A percentile compares a stretch with the other conserved stretches of the same genome.
These are phyloP conservation scores for Cubamyces lactineus DNA, from an alignment of 768 basidiomycete species.

Conservation along the genomic window DNA sequence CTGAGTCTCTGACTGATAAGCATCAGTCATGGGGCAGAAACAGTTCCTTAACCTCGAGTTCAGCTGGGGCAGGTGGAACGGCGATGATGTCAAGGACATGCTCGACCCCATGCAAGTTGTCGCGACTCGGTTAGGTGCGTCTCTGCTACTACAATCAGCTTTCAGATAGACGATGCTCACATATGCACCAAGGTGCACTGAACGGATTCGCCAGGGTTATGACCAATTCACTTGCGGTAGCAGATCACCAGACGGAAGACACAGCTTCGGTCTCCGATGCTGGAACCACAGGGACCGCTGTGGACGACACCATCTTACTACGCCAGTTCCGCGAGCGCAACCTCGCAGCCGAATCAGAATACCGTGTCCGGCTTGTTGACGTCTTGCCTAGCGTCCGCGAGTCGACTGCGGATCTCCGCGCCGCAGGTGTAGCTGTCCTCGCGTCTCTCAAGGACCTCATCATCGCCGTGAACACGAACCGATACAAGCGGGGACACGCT, in stretches of 20 bases:
- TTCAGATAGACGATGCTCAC: not conserved
- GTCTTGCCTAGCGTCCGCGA: slow-evolving; percentile 40
- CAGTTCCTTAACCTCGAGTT: slow-evolving; percentile 47
- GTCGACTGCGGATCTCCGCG: slow-evolving; percentile 40
- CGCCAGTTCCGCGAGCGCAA: slow-evolving; percentile 37
- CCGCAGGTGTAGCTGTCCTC: slow-evolving; percentile 35
- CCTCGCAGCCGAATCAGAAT: slow-evolving; percentile 32
- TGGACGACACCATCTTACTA: slow-evolving; percentile 42
- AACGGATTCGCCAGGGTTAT: slow-evolving; percentile 38
- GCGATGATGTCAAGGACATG: slow-evolving; percentile 44
- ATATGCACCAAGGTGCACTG: slow-evolving; percentile 36
- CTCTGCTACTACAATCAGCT: not conserved
- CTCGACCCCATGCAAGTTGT: slow-evolving; percentile 40
- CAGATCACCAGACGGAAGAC: slow-evolving; percentile 5
- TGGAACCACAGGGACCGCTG: slow-evolving; percentile 12
- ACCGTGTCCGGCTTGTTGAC: slow-evolving; percentile 38
- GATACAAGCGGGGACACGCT: slow-evolving; percentile 34
- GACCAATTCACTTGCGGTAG: slow-evolving; percentile 15
- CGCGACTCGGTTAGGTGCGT: slow-evolving; percentile 42
- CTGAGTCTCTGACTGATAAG: not conserved
- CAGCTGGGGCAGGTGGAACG: slow-evolving; percentile 49
- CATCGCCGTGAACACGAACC: slow-evolving; percentile 39
- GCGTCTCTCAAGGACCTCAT: slow-evolving; percentile 32
- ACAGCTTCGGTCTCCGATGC: slow-evolving; percentile 17
- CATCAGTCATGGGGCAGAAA: slow-evolving; percentile 38